phyloP scores from a whole-genome alignment of 495 filamentous ascomycete species.

The Aspergillus bridgeri region DNA sequence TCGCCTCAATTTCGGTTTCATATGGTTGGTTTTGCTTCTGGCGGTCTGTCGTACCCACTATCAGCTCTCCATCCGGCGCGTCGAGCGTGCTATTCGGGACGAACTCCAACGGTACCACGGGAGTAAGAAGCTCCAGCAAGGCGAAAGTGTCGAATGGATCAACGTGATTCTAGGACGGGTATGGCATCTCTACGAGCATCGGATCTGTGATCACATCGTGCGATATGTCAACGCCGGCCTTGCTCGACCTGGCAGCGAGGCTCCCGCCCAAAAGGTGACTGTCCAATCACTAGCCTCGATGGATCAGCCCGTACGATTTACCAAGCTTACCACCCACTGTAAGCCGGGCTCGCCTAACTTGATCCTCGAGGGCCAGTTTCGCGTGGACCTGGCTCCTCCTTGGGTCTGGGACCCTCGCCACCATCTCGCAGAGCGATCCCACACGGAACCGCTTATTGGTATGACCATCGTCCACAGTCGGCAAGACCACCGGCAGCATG shows the following conservation, averaged over 20 bases:
- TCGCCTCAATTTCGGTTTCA: slow-evolving; percentile 10
- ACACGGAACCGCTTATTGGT: slow-evolving; percentile 11
- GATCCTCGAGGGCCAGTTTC: slow-evolving; percentile 16
- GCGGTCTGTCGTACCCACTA: slow-evolving; percentile 13
- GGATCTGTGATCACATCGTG: slow-evolving; percentile 7
- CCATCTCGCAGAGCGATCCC: background rate
- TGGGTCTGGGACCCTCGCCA: background rate
- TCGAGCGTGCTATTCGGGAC: slow-evolving; percentile 12
- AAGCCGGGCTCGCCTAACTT: slow-evolving; percentile 14
- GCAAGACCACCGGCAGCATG: slow-evolving; percentile 4
- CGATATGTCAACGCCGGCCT: slow-evolving; percentile 15
- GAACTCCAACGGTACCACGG: slow-evolving; percentile 13
- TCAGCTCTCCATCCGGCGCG: slow-evolving; percentile 7
- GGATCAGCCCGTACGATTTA: slow-evolving; percentile 13
- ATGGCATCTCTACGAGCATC: slow-evolving; percentile 15
- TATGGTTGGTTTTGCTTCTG: slow-evolving; percentile 12
- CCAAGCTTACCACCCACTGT: slow-evolving; percentile 3
- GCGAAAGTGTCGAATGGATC: slow-evolving; percentile 15
- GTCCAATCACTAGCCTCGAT: slow-evolving; percentile 11
- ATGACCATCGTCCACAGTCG: slow-evolving; percentile 11
- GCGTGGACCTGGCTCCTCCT: slow-evolving; percentile 8
- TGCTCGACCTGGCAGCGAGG: slow-evolving; percentile 3
- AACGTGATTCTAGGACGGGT: slow-evolving; percentile 9
- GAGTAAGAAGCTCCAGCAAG: slow-evolving; percentile 7
- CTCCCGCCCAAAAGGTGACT: slow-evolving; percentile 8